These are phyloP conservation scores for Leccinum broughii DNA, from an alignment of 768 basidiomycete genomes.

Conservation along the genomic window DNA sequence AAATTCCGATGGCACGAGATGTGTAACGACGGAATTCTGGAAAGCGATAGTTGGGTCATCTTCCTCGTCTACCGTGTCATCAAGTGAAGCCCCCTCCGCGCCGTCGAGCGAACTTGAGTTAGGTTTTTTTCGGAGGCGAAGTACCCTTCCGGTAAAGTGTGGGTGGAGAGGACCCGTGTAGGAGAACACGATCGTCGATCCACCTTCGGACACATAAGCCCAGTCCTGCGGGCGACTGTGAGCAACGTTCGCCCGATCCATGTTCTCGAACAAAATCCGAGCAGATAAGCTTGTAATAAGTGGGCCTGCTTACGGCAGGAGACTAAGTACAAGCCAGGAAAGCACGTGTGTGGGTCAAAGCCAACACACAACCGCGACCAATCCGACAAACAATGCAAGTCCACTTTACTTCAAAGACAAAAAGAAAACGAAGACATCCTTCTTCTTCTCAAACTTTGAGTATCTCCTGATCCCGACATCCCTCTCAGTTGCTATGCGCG, in stretches of 20 bases:
- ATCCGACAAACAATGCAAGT: slow-evolving; percentile 25
- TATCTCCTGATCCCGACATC: neutral
- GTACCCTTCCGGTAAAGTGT: slow-evolving; percentile 60
- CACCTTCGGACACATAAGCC: slow-evolving; percentile 91
- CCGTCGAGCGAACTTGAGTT: slow-evolving; percentile 23
- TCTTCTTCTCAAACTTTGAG: neutral
- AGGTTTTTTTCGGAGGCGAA: slow-evolving; percentile 71
- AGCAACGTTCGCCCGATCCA: slow-evolving; percentile 21
- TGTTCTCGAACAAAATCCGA: neutral
- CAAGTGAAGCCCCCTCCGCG: slow-evolving; percentile 8
- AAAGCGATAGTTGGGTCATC: slow-evolving; percentile 52
- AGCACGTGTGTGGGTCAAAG: neutral
- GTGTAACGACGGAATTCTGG: slow-evolving; percentile 61
- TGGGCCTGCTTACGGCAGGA: no score
- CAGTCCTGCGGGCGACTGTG: slow-evolving; percentile 54
- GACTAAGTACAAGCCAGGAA: no score
- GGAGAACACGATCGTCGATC: slow-evolving; percentile 85
- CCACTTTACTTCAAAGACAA: neutral
- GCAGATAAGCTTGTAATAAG: no score
- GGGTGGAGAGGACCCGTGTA: slow-evolving; percentile 60
- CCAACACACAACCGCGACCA: neutral
- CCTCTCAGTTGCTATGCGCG: slow-evolving; percentile 16
- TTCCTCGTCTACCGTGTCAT: slow-evolving; percentile 31
- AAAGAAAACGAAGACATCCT: neutral
- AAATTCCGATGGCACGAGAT: slow-evolving; percentile 59